These are phyloP conservation scores for Rosa multiflora DNA, from an alignment of 306 rosid genomes.

Conservation along the genomic window DNA sequence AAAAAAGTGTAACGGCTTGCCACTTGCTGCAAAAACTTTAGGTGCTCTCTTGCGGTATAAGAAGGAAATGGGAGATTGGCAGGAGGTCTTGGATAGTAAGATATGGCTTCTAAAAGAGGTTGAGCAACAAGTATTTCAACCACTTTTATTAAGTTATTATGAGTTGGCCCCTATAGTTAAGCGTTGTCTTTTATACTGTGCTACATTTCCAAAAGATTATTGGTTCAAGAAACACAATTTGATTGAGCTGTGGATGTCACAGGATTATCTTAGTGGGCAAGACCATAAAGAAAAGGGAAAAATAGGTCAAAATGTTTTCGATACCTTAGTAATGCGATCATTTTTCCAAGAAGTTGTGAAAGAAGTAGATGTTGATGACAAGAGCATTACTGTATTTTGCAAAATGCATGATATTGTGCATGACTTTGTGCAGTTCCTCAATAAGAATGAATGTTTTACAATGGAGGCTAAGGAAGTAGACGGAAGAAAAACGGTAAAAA, in stretches of 20 bases:
- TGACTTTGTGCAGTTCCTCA: not conserved
- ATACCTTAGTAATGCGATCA: not conserved
- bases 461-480: not conserved
- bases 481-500: accelerated
- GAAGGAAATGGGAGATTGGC: not conserved
- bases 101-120: not conserved
- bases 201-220: not conserved
- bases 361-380: not conserved
- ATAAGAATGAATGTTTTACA: not conserved
- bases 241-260: not conserved
- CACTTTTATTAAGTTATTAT: not conserved
- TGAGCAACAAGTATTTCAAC: not conserved
- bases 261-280: not conserved
- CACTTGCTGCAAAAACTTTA: not conserved
- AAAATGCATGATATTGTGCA: not conserved
- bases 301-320: not conserved
- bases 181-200: not conserved
- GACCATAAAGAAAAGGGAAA: not conserved
- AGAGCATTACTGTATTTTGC: not conserved
- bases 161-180: not conserved
- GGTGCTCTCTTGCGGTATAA: not conserved
- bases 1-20: not conserved
- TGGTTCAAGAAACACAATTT: not conserved
- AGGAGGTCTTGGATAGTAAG: not conserved
- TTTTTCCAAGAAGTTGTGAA: not conserved